Evolutionary conservation across 192 early-diverging fungal species (phyloP).

Genomic region (Coemansia sp.): DNA sequence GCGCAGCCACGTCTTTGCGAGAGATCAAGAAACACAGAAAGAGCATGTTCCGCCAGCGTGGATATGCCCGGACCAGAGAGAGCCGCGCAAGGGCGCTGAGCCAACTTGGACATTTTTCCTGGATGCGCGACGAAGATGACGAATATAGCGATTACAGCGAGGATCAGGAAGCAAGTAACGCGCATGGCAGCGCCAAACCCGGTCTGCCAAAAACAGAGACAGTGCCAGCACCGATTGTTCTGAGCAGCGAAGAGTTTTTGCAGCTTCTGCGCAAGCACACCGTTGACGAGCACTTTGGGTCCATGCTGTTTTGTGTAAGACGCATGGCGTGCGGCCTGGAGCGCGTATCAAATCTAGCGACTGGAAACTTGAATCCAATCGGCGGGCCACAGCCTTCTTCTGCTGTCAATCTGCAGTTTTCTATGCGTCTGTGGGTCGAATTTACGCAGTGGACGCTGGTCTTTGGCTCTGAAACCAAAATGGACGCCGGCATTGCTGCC

Average conservation of each 20-base stretch:
- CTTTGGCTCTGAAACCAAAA: background rate
- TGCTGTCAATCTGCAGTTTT: conserved; percentile 8
- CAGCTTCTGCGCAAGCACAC: background rate
- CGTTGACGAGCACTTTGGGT: conserved; percentile 7
- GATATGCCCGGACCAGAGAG: too few relatives aligned
- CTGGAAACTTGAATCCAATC: background rate
- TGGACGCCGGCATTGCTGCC: background rate
- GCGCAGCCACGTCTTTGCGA: too few relatives aligned
- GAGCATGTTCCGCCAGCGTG: too few relatives aligned
- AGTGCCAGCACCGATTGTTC: background rate
- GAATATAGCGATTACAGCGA: too few relatives aligned
- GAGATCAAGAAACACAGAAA: too few relatives aligned
- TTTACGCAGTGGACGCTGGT: conserved; percentile 22
- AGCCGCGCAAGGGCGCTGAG: too few relatives aligned
- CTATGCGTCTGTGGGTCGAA: conserved; percentile 30
- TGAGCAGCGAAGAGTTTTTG: conserved; percentile 7
- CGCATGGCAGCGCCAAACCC: too few relatives aligned
- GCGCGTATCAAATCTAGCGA: background rate
- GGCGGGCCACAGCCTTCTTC: background rate
- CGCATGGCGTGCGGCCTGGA: conserved; percentile 11
- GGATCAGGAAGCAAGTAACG: too few relatives aligned
- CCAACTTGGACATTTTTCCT: too few relatives aligned
- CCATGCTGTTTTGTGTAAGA: background rate
- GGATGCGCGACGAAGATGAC: too few relatives aligned
- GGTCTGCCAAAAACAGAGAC: background rate